Conservation (phyloP, 352 stramenopile species). For the Phytophthora pinifolia region DNA sequence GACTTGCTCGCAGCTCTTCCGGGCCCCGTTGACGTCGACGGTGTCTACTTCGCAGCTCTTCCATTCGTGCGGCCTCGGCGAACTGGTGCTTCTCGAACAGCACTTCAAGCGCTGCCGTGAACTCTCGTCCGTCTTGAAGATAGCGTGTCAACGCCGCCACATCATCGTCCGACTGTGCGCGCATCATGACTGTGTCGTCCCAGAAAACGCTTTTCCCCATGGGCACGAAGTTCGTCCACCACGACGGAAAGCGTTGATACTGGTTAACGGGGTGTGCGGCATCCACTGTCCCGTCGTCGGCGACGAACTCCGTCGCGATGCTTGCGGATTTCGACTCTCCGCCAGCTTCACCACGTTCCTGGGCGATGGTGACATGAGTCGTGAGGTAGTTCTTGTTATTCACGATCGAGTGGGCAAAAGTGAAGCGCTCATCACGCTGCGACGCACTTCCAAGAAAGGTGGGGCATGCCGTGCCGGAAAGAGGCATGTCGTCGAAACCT, state of each 20-base stretch:
- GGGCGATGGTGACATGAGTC: constrained; percentile 28
- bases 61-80: constrained; percentile 71
- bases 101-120: constrained; percentile 53
- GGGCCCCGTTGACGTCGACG: constrained; percentile 38
- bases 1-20: constrained; percentile 42
- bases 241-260: constrained; percentile 45
- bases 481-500: constrained; percentile 46
- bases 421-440: constrained; percentile 53
- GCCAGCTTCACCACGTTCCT: constrained; percentile 3
- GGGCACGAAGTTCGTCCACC: constrained; percentile 62
- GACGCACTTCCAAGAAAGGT: constrained; percentile 36
- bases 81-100: constrained; percentile 83
- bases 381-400: constrained; percentile 66
- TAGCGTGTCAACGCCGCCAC: constrained; percentile 43
- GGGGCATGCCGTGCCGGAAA: constrained; percentile 48
- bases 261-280: constrained; percentile 39
- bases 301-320: constrained; percentile 51
- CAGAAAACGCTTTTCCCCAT: constrained; percentile 71
- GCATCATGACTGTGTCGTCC: constrained; percentile 64
- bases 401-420: constrained; percentile 47
- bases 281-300: constrained; percentile 31
- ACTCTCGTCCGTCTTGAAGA: constrained; percentile 43
- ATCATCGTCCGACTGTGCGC: constrained; percentile 51
- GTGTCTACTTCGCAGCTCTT: constrained; percentile 60
- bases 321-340: constrained; percentile 24